Evolutionary conservation across 306 rosid species (phyloP), one percentile per base, ranked within the genome.

Genomic region (Cucurbita maxima): DNA sequence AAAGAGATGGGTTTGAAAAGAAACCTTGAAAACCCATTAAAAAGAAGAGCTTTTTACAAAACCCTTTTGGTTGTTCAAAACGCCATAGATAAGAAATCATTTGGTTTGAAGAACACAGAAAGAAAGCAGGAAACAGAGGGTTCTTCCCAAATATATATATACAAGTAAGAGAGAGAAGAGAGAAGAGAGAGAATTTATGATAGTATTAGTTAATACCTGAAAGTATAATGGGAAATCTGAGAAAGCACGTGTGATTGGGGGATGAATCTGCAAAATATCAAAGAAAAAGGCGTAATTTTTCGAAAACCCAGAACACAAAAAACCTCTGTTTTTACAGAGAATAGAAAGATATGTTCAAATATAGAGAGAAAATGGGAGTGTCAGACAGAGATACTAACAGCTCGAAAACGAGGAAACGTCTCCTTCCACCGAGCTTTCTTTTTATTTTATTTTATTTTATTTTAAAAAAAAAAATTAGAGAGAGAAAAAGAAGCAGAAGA

Each of bases 171-270:
- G 53, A 48, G n/a, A 48, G 53, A 48, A 48, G 10, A 74, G 52
- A 30, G 53, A 8, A 71, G 81, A 73, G 64, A 78, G 69, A 76
- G 82, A 81, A 78, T 73, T 81, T 75, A 76, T 50, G 73, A 75
- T 73, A 66, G 73, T 73, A 48, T 48, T 48, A 48, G n/a, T 48
- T 34, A 38, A 79, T 87, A 89, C 92, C 90, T 87, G 48, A 48
- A 79, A 82, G 82, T 81, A 81, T 88, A 88, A 87, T 73, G 87
- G 87, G 87, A 87, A 86, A 88, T 79, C 90, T 58, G 86, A 83
- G 85, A 74, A 76, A 79, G 81, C 98, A 90, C 97, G 92, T 94
- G 98, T 77, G 89, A 80, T 68, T 80, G 84, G 75, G 83, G 82
- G 70, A 78, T 82, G 71, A 83, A 67, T 75, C 86, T 80, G 85